A percentile compares a stretch with the other conserved stretches of the same genome.
Conservation (phyloP, 2,329 filamentous ascomycete species). For the Diplodia intermedia region DNA sequence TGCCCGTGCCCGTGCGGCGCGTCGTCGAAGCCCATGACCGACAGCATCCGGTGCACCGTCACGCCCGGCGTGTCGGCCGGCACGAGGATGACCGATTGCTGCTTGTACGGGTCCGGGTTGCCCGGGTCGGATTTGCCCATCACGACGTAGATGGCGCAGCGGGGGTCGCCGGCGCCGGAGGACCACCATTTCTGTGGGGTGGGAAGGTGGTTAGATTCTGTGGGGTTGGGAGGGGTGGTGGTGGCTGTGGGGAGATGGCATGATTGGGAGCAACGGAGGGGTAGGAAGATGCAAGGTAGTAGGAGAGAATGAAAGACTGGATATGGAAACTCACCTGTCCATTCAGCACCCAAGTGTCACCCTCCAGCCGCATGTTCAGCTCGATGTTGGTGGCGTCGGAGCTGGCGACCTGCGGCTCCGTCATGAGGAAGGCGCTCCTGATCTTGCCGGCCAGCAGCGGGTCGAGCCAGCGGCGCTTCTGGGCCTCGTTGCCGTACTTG, state of each 20-base stretch:
- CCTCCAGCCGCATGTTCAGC: conserved; percentile 80
- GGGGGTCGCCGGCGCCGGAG: conserved; percentile 88
- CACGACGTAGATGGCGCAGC: conserved; percentile 92
- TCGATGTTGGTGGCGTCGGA: conserved; percentile 94
- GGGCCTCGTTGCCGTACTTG: conserved; percentile 84
- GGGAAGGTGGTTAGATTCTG: conserved; percentile 44
- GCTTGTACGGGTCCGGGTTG: conserved; percentile 79
- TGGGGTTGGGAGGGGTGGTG: too few relatives aligned
- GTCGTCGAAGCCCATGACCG: conserved; percentile 94
- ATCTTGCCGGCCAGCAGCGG: conserved; percentile 85
- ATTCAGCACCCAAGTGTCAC: conserved; percentile 89
- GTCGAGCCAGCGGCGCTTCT: conserved; percentile 83
- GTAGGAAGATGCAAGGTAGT: conserved; percentile 35
- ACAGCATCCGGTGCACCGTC: conserved; percentile 92
- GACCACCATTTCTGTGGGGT: conserved; percentile 96
- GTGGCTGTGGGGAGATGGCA: conserved; percentile 39
- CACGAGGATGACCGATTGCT: conserved; percentile 93
- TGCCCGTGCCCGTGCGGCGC: conserved; percentile 98
- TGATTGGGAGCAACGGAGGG: conserved; percentile 33
- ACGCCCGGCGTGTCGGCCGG: conserved; percentile 81
- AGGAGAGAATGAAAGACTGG: neutral
- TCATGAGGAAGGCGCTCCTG: conserved; percentile 91
- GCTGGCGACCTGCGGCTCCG: conserved; percentile 85
- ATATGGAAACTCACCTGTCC: conserved; percentile 66
- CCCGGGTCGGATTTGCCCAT: conserved; percentile 89